Evolutionary conservation across 805 yeast species (phyloP).

Genomic region (Starmera pachycereana): DNA sequence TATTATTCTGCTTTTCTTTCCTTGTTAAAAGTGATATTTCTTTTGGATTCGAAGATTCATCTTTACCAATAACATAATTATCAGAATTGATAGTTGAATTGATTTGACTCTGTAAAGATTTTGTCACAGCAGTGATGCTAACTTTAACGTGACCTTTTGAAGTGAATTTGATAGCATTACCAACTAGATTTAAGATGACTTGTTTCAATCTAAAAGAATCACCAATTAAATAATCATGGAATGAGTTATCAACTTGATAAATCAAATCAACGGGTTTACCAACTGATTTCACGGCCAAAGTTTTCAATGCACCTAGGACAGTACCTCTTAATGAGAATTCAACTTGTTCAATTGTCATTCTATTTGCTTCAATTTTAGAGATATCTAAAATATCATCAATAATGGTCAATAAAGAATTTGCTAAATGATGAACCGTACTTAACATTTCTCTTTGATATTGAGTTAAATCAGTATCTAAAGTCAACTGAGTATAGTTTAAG

Average conservation of each 20-base stretch:
- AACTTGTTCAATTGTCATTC: constrained; percentile 81
- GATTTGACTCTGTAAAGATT: constrained; percentile 5
- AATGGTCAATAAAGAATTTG: constrained; percentile 69
- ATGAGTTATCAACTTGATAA: constrained; percentile 70
- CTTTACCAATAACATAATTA: constrained; percentile 10
- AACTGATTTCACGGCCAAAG: constrained; percentile 76
- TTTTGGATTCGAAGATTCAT: constrained; percentile 17
- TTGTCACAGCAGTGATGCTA: constrained; percentile 44
- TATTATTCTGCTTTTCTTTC: constrained; percentile 65
- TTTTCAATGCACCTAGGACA: constrained; percentile 75
- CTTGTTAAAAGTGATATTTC: constrained; percentile 19
- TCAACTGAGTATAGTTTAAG: constrained; percentile 80
- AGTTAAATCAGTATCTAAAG: constrained; percentile 73
- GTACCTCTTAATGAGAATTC: constrained; percentile 76
- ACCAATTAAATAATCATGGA: constrained; percentile 75
- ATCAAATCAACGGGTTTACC: constrained; percentile 70
- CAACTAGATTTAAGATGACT: constrained; percentile 70
- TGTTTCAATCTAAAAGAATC: constrained; percentile 77
- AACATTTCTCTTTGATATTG: constrained; percentile 85
- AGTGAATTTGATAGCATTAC: constrained; percentile 78
- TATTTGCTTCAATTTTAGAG: constrained; percentile 79
- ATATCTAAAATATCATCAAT: constrained; percentile 81
- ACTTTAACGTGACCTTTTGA: constrained; percentile 67
- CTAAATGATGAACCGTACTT: constrained; percentile 73
- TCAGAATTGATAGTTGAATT: constrained; percentile 35